Evolutionary conservation across 805 yeast species (phyloP).

Genomic region (Ogataea salicorniae): DNA sequence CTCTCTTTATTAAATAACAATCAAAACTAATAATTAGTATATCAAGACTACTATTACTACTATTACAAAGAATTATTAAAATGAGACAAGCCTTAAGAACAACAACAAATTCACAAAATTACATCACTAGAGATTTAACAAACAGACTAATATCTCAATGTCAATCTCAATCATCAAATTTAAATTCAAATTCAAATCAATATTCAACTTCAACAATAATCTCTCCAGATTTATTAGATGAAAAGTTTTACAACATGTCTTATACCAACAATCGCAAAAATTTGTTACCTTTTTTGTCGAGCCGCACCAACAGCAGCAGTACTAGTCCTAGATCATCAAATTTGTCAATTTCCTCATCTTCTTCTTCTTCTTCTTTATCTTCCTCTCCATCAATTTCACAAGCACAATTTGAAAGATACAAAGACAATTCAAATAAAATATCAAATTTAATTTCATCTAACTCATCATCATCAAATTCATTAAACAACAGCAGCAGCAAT

Average conservation of each 20-base stretch:
- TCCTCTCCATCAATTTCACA: constrained; percentile 9
- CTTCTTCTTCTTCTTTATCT: constrained; percentile 1
- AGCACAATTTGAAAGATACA: constrained; percentile 23
- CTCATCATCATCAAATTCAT: neutral
- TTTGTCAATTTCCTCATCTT: neutral
- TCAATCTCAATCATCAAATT: neutral
- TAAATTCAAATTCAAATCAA: neutral
- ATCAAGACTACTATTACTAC: too few species aligned
- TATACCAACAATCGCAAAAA: neutral
- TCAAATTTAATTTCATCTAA: constrained; percentile 6
- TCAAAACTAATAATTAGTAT: too few species aligned
- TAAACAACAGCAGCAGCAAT: neutral
- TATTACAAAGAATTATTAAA: neutral
- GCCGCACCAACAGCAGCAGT: neutral
- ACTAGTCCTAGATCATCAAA: neutral
- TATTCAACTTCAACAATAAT: neutral
- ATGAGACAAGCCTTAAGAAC: constrained; percentile 17
- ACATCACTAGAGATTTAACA: constrained; percentile 9
- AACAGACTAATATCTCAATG: constrained; percentile 5
- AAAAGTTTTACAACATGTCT: constrained; percentile 6
- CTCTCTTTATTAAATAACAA: too few species aligned
- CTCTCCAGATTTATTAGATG: constrained; percentile 16
- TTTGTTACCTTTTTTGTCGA: neutral
- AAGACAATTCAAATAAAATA: constrained; percentile 12
- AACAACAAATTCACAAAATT: constrained; percentile 1